Percentiles rank a stretch among this genome's conserved stretches.
phyloP scores from a whole-genome alignment of 805 yeast species.

The Candida berthetii region DNA sequence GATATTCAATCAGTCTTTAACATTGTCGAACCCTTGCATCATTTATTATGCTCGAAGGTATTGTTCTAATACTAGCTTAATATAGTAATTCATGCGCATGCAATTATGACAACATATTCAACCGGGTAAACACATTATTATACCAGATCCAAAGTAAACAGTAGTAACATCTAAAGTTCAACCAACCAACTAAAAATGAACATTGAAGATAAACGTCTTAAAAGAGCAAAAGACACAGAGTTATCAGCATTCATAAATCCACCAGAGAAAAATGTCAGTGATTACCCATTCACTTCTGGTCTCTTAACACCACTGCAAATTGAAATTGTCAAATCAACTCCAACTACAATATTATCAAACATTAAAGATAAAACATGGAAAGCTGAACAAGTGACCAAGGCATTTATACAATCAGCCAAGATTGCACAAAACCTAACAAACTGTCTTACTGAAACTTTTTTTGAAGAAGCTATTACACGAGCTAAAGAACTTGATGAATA shows the following conservation, averaged over 20 bases:
- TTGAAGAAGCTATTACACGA: constrained; percentile 45
- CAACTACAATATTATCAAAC: constrained; percentile 18
- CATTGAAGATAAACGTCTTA: too few relatives aligned
- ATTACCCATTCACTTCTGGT: not conserved
- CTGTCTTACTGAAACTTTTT: constrained; percentile 27
- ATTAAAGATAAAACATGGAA: constrained; percentile 24
- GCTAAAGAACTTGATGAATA: constrained; percentile 49
- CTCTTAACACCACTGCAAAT: constrained; percentile 19
- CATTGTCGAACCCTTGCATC: too few relatives aligned
- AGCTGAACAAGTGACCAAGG: constrained; percentile 36
- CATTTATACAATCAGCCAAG: constrained; percentile 50
- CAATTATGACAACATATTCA: too few relatives aligned
- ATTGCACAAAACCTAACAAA: constrained; percentile 43
- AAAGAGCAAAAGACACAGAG: too few relatives aligned
- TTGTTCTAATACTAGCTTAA: too few relatives aligned
- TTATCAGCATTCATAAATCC: not conserved
- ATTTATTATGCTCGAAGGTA: too few relatives aligned
- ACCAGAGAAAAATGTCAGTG: not conserved
- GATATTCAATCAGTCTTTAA: too few relatives aligned
- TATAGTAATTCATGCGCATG: too few relatives aligned
- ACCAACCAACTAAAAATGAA: too few relatives aligned
- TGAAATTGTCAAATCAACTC: constrained; percentile 31
- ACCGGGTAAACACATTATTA: too few relatives aligned
- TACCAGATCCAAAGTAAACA: too few relatives aligned
- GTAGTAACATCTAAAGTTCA: too few relatives aligned